phyloP scores from a whole-genome alignment of 192 early-diverging fungal species.

The Chytriomyces sp. region DNA sequence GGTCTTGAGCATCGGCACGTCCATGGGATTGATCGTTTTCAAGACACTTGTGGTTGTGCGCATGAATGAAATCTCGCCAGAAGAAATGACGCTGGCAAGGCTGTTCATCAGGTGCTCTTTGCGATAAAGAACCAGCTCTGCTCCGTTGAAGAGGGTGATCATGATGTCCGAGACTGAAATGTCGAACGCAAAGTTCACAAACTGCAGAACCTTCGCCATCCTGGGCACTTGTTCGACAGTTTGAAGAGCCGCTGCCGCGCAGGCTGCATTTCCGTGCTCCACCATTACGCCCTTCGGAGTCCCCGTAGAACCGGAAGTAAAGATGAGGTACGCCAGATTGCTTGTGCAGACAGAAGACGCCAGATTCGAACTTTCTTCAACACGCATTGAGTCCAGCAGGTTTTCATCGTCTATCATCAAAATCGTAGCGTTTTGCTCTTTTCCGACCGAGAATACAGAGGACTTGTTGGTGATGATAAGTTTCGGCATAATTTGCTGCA shows the following conservation, averaged over 20 bases:
- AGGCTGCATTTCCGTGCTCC: constrained; percentile 25
- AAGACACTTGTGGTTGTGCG: too few relatives aligned
- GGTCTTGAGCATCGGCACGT: too few relatives aligned
- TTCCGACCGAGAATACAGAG: neutral
- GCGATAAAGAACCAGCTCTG: neutral
- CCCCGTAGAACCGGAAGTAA: constrained; percentile 52
- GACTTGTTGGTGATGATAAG: neutral
- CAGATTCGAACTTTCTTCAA: neutral
- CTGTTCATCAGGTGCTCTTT: too few relatives aligned
- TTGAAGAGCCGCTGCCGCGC: constrained; percentile 16
- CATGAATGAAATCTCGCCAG: too few relatives aligned
- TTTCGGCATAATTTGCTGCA: neutral
- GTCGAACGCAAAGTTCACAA: constrained; percentile 34
- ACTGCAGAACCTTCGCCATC: constrained; percentile 23
- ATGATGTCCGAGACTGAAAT: constrained; percentile 42
- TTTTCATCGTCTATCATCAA: neutral
- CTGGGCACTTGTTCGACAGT: neutral
- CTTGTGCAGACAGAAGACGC: neutral
- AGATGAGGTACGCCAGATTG: constrained; percentile 26
- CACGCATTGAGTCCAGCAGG: neutral
- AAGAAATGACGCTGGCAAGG: too few relatives aligned
- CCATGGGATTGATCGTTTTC: too few relatives aligned
- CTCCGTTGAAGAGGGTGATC: constrained; percentile 19
- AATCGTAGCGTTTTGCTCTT: neutral
- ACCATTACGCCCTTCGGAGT: constrained; percentile 50